Evolutionary conservation across 371 early-diverging fungal genomes (phyloP), one percentile per base, ranked within the genome.

Genomic region (Mucor racemosus): DNA sequence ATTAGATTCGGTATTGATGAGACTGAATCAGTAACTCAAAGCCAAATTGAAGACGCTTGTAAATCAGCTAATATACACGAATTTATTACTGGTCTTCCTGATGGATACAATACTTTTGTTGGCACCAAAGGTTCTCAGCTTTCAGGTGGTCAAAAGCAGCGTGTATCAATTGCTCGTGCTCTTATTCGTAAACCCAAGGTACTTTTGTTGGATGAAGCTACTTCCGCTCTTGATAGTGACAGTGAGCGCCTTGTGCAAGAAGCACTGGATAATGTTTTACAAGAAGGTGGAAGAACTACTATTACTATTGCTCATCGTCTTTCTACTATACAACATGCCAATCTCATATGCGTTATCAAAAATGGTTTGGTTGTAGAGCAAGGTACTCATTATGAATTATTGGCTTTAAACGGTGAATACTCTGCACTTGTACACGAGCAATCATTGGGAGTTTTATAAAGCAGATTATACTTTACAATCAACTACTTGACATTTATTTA

Each of bases 181-280:
- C 42, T 89, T 64, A 85, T 98, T 68, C 88, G 92, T 55, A 88
- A 96, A 62, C 96, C 96, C 21, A 85, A 79, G 57, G 86, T 98
- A 13, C 77, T 98, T 44, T 76, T 99, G 34, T 76, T 99, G 34
- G 99, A 99, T 73, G 99, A 99, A 73, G 97, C 99, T 0, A 99
- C 99, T 5, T 91, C 94, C 9, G 96, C 97, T 0, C 69, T 97
- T 57, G 97, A 97, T 74, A 87, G 91, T 26, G 88, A 93, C 67
- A 89, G 91, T 48, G 99, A 99, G 75, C 87, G 86, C 62, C 75
- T 92, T 26, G 94, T 99, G 9, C 95, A 97, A 68, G 84, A 84
- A 46, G 97, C 95, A 0, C 76, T 98, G 46, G 92, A 94, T 71
- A 79, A 71, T 36, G 92, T 95, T 6, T 69, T 87, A 2, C 74